Base-by-base conservation (phyloP, 495 filamentous ascomycete species). In the Penicillium parvum region DNA sequence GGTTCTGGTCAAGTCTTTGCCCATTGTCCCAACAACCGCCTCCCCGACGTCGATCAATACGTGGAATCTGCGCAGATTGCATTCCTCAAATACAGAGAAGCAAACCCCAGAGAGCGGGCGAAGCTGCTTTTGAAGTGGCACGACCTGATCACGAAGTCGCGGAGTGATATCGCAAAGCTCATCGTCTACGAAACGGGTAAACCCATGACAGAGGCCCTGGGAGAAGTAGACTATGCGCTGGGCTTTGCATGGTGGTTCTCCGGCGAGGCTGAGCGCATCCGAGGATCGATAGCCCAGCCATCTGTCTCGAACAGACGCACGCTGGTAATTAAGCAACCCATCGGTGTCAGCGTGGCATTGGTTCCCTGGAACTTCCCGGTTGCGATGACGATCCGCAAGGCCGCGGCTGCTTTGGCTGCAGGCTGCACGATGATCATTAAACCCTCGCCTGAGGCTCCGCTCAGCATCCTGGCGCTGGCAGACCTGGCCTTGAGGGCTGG, bases 321-420 rank as follows among this genome's bases (percentile, higher is more conserved):
- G 6, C 59, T 75, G 39, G 71, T 66, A 1, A 60, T 75, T 40
- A 75, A 76, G 56, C 71, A 75, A 50, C 72, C 74, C 1, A 60
- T 77, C 21, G 74, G 74, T 6, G 74, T 75, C 1, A 53, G 45
- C 7, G 60, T 53, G 20, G 61, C 57, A 0, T 32, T 63, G 7
- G 66, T 74, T 5, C 73, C 74, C 34, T 72, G 61, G 61, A 65
- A 65, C n/a, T 68, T 73, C 23, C 72, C 69, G 23, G 59, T 70
- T 23, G 72, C 68, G 3, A 81, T 84, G 75, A 64, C 79, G 15
- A 58, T 82, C 12, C 61, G 82, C 10, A 85, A 85, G 57, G 73
- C 74, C 7, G 70, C 66, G 19, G 73, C 79, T 1, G 82, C 82
- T 3, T 56, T 85, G 3, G 80, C 80, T 3, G 80, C 81, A 4